Evolutionary conservation across 495 filamentous ascomycete species (phyloP), one percentile per base, ranked within the genome.

Genomic region (Pseudoneurospora amorphoporcata): DNA sequence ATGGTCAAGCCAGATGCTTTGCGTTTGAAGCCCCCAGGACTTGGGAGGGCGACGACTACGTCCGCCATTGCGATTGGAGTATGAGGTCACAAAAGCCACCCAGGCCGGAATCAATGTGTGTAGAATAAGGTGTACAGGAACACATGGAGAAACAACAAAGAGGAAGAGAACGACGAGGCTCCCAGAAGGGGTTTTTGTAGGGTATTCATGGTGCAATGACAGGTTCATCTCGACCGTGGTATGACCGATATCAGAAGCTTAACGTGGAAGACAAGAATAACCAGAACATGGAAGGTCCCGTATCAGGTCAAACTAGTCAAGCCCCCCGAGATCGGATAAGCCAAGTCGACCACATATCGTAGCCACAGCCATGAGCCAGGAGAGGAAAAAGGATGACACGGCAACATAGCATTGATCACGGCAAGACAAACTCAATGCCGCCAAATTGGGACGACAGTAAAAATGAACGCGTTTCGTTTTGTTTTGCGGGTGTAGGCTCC

Each of bases 1-100:
- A 85, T 78, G 70, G 78, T 81, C 75, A 86, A 78, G 65, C 76
- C 77, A 71, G 78, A 80, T 68, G 77, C 70, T 70, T 74, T 78
- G 39, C 76, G 79, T 72, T 73, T 75, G 65, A 47, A 69, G 71
- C 74, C 77, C 29, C 70, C 10, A 29, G 76, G 70, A 69, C 72
- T 77, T 45, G 69, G 17, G 43, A 47, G 69, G 8, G 70, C 35
- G 42, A 76, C 35, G 29, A 61, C 71, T 14, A 79, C 47, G 70
- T 71, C 73, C 35, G 75, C 75, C 79, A 81, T 81, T 70, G 45
- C 75, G 68, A 71, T 68, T 61, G 40, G 42, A 17, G 29, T 19
- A 39, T 58, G 42, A 39, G 43, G 23, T n/a, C 23, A 58, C 43
- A 35, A 35, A 58, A 68, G 32, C 42, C 23, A 5, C 23, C 23